phyloP scores from a whole-genome alignment of 768 basidiomycete species.

The Cyclocybe aegerita region DNA sequence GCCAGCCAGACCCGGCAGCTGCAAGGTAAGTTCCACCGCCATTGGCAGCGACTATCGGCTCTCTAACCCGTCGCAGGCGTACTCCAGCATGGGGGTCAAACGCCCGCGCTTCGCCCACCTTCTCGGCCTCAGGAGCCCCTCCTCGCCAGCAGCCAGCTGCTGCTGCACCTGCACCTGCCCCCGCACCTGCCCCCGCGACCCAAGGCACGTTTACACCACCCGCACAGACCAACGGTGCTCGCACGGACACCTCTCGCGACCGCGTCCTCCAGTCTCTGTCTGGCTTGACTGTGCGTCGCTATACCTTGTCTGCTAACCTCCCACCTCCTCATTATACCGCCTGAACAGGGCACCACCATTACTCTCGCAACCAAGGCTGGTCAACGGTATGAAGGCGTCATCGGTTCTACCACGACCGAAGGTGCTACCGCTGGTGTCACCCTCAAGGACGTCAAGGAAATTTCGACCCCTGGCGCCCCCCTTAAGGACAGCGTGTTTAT shows the following conservation, averaged over 20 bases:
- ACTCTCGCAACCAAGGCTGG: constrained; percentile 72
- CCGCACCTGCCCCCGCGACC: constrained; percentile 23
- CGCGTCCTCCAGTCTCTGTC: constrained; percentile 63
- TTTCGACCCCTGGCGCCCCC: constrained; percentile 62
- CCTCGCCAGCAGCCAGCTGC: constrained; percentile 28
- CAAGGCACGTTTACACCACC: constrained; percentile 43
- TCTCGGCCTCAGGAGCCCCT: constrained; percentile 50
- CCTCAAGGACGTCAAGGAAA: constrained; percentile 76
- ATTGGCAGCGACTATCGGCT: constrained; percentile 13
- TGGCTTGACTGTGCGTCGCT: constrained; percentile 64
- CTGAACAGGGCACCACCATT: constrained; percentile 69
- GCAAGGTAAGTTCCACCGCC: constrained; percentile 40
- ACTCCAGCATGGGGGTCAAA: constrained; percentile 60
- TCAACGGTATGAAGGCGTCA: constrained; percentile 73
- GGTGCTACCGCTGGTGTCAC: constrained; percentile 72
- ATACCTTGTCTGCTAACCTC: constrained; percentile 2
- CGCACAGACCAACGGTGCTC: constrained; percentile 47
- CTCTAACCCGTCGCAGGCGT: constrained; percentile 34
- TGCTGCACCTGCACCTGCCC: constrained; percentile 10
- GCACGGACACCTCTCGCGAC: constrained; percentile 51
- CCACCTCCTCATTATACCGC: constrained; percentile 4
- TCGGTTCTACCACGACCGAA: constrained; percentile 59
- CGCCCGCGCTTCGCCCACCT: constrained; percentile 69
- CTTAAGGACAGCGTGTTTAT: constrained; percentile 73
- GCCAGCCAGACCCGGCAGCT: constrained; percentile 54